phyloP scores from a whole-genome alignment of 225 moss, liverwort and hornwort species.

The Neckera pumila region DNA sequence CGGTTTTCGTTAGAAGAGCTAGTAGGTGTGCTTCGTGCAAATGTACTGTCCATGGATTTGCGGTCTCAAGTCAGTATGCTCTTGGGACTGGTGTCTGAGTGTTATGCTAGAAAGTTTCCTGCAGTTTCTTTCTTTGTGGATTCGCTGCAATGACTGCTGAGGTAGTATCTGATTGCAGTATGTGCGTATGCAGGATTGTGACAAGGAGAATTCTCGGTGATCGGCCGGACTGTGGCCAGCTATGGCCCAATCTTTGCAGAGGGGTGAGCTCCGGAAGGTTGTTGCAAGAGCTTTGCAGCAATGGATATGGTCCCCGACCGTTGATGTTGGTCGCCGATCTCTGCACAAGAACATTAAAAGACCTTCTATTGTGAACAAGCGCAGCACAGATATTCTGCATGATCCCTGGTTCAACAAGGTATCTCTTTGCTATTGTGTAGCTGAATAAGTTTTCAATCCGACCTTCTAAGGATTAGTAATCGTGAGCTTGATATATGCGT shows the following conservation, averaged over 20 bases:
- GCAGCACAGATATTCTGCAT: conserved; percentile 87
- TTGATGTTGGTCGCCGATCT: conserved; percentile 27
- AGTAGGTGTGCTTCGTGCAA: neutral
- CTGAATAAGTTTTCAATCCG: neutral
- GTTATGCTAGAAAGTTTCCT: neutral
- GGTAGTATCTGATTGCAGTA: neutral
- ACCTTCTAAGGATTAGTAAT: neutral
- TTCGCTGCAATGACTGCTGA: neutral
- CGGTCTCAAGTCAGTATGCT: neutral
- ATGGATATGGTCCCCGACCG: conserved; percentile 22
- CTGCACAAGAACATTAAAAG: conserved; percentile 24
- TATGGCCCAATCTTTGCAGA: conserved; percentile 44
- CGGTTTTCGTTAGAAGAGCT: neutral
- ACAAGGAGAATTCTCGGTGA: neutral
- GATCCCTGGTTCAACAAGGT: conserved; percentile 99
- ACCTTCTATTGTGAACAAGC: conserved; percentile 76
- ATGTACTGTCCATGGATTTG: neutral
- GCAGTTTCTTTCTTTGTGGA: neutral
- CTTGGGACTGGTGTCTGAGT: neutral
- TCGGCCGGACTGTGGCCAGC: conserved; percentile 2
- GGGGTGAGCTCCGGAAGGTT: conserved; percentile 24
- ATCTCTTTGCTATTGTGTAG: neutral
- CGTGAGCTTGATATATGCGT: neutral
- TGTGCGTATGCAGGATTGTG: conserved; percentile 6
- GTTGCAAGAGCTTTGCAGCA: conserved; percentile 45